Base-by-base conservation (phyloP, 345 rosid species). In the Raphanus raphanistrum region DNA sequence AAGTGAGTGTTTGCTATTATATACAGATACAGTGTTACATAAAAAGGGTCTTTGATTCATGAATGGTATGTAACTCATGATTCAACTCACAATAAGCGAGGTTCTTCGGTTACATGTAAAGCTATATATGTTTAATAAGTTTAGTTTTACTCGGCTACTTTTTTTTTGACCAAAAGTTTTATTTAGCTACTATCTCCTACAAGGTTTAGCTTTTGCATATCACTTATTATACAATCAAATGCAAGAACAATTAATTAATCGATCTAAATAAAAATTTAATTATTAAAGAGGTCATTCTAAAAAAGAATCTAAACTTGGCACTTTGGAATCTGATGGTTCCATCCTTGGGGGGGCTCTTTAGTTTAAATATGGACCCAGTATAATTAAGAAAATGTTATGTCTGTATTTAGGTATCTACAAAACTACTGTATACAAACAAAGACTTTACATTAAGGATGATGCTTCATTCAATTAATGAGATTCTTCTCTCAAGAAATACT, bases 1-100 rank as follows among this genome's bases (percentile, higher is more conserved):
- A 33, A 16, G 27, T 33, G 52, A 81, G 97, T 90, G 62, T 90
- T 90, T 86, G 95, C 89, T 63, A 11, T 25, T 66, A 9, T 41
- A 41, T 41, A 41, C 54, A 41, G 7, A 25, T 41, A 10, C 32
- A 66, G 3, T 66, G 55, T 41, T 66, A 66, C 33, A 41, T 41
- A 41, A 62, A 45, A n/a, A 31, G 12, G 8, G 13, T 26, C 2
- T 63, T 63, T 62, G 11, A 28, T 28, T 13, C 3, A 26, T 31
- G 16, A 62, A 62, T 32, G 13, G 1, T 31, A n/a, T 63, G 15
- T 59, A 17, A 61, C 36, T 57, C 63, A 59, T 59, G 63, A 59
- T 28, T 60, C 7, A 60, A 65, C 15, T 65, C 15, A 17, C 52
- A 36, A 21, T 36, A 36, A 35, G 10, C 11, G 36, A 9, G 10